Base-by-base conservation (phyloP, 2,329 filamentous ascomycete species). In the Pseudogymnoascus sp. region DNA sequence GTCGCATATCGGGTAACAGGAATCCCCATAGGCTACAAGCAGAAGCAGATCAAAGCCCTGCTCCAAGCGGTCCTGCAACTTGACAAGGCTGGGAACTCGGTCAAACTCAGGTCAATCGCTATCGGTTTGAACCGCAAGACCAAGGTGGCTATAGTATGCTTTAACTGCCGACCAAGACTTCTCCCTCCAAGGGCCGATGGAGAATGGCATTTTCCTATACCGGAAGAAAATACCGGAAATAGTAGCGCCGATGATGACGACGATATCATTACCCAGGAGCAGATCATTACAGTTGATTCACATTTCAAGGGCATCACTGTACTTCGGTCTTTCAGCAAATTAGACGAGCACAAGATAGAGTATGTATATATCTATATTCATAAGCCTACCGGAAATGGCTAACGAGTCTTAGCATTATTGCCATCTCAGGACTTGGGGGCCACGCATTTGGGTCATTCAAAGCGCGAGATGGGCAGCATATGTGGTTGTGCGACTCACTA, bases 401-500 rank as follows among this genome's bases (percentile, higher is more conserved):
- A 54, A 54, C 44, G 9, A 33, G 1, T 4, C 8, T 8, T 54
- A 33, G 44, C 7, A 33, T 54, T 33, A 33, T 54, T 33, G 44
- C 44, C 17, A 54, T 54, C 5, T 54, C 44, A 33, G 44, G 44
- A 6, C 44, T 54, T 17, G n/a, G 44, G n/a, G 44, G 44, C 2
- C 26, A 54, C 17, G 44, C 44, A 3, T 54, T 54, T 33, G 26
- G 44, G 26, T 54, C 44, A 54, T 54, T 54, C 5, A 33, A 54
- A 54, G 44, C 44, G n/a, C 44, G 44, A 31, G 26, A 10, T 11
- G 44, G 44, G 9, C n/a, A 54, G 29, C 44, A 54, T 31, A 54
- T 54, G 44, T 54, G 44, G 44, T 33, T 54, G n/a, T 54, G 44
- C 26, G 44, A 54, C 44, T 54, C 44, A 17, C 44, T 54, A 33